Evolutionary conservation across 352 stramenopile genomes (phyloP).

Genomic region (Globisporangium apiculatum): DNA sequence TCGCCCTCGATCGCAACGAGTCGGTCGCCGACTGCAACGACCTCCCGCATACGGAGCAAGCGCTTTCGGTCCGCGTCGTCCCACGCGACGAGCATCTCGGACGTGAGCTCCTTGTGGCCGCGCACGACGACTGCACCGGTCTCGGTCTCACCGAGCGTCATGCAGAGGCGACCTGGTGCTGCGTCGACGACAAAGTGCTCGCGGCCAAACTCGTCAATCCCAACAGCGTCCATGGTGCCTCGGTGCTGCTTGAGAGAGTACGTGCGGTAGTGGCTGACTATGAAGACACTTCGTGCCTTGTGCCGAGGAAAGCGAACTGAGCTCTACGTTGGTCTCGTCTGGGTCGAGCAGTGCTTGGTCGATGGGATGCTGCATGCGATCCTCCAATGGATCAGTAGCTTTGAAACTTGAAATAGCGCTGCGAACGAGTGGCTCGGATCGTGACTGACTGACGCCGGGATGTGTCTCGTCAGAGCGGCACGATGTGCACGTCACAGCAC

Average conservation of each 20-base stretch:
- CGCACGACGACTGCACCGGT: conserved; percentile 38
- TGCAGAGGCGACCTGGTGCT: conserved; percentile 37
- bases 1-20: conserved; percentile 42
- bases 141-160: conserved; percentile 46
- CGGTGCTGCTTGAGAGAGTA: neutral
- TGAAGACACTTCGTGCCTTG: too few relatives aligned
- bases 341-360: too few relatives aligned
- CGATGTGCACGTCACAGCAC: too few relatives aligned
- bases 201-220: conserved; percentile 40
- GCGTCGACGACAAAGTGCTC: conserved; percentile 41
- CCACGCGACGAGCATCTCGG: conserved; percentile 17
- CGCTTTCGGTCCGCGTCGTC: conserved; percentile 27
- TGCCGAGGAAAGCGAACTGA: too few relatives aligned
- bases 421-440: too few relatives aligned
- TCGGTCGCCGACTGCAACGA: conserved; percentile 35
- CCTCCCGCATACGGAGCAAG: conserved; percentile 24
- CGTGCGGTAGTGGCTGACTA: too few relatives aligned
- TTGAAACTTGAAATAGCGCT: too few relatives aligned
- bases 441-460: too few relatives aligned
- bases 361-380: too few relatives aligned
- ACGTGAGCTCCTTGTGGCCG: conserved; percentile 21
- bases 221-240: conserved; percentile 16
- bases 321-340: too few relatives aligned
- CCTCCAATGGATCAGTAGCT: too few relatives aligned
- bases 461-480: too few relatives aligned